phyloP scores from a whole-genome alignment of 805 yeast genomes.

The Candida tallmaniae region DNA sequence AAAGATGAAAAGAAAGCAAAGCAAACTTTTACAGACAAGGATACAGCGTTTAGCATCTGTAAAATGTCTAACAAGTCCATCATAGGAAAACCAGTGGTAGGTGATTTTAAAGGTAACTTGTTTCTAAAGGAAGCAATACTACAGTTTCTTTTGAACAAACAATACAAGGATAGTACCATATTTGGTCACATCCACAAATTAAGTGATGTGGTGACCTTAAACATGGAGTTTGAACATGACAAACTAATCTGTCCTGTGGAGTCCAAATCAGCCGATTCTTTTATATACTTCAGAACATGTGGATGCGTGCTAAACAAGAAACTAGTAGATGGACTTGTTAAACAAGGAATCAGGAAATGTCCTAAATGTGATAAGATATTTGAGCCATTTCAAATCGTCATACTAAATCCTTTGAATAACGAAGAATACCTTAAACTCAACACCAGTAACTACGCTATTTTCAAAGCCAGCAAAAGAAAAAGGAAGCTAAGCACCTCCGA shows the following conservation, averaged over 20 bases:
- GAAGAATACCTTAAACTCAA: slow-evolving; percentile 3
- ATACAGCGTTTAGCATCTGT: slow-evolving; percentile 34
- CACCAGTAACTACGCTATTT: slow-evolving; percentile 10
- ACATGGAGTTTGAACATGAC: slow-evolving; percentile 16
- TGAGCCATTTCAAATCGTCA: slow-evolving; percentile 26
- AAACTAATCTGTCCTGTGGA: slow-evolving; percentile 29
- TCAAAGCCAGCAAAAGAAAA: slow-evolving; percentile 7
- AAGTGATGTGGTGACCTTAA: slow-evolving; percentile 23
- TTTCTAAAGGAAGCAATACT: slow-evolving; percentile 62
- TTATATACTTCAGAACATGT: slow-evolving; percentile 31
- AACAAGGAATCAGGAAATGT: slow-evolving; percentile 17
- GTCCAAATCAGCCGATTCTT: slow-evolving; percentile 12
- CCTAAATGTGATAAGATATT: slow-evolving; percentile 27
- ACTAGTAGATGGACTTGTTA: slow-evolving; percentile 15
- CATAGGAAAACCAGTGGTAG: slow-evolving; percentile 45
- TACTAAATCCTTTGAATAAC: slow-evolving; percentile 21
- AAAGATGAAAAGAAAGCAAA: slow-evolving; percentile 13
- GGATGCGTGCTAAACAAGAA: slow-evolving; percentile 34
- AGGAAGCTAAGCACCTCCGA: slow-evolving; percentile 2
- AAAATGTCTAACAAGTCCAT: slow-evolving; percentile 41
- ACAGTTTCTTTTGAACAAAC: slow-evolving; percentile 46
- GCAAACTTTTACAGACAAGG: slow-evolving; percentile 9
- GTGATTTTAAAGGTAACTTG: slow-evolving; percentile 65
- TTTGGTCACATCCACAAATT: slow-evolving; percentile 20
- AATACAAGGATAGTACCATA: slow-evolving; percentile 13